phyloP scores from a whole-genome alignment of 768 basidiomycete species.

The Heimioporus sp. region DNA sequence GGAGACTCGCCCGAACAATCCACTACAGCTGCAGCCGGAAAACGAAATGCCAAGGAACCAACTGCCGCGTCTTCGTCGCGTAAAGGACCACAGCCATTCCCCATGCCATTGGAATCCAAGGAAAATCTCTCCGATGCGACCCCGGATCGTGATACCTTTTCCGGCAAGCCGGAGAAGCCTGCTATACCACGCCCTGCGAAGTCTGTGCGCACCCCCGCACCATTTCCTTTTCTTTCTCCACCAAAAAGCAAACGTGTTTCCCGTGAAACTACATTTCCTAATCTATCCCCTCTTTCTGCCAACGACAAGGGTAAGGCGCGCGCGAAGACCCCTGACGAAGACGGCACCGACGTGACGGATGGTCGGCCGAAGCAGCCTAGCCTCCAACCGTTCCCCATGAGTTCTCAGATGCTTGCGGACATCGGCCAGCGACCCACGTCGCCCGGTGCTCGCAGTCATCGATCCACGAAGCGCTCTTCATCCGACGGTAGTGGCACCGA shows the following conservation, averaged over 20 bases:
- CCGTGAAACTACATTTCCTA: conserved; percentile 18
- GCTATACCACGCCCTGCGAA: conserved; percentile 8
- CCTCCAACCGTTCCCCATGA: conserved; percentile 48
- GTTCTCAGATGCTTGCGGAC: conserved; percentile 40
- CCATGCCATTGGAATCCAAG: conserved; percentile 22
- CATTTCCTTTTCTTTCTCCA: conserved; percentile 23
- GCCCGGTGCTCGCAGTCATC: conserved; percentile 7
- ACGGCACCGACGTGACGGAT: background rate
- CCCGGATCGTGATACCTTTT: conserved; percentile 6
- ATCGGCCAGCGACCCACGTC: conserved; percentile 32
- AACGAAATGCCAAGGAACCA: conserved; percentile 11
- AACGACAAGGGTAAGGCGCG: conserved; percentile 19
- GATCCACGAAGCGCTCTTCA: conserved; percentile 28
- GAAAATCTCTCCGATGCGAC: conserved; percentile 16
- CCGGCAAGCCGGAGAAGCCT: conserved; percentile 11
- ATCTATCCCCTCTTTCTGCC: conserved; percentile 23
- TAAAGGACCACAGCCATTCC: conserved; percentile 23
- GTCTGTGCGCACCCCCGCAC: background rate
- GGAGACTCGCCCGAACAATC: conserved; percentile 7
- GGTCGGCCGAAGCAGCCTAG: background rate
- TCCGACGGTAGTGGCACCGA: conserved; percentile 32
- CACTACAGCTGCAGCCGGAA: background rate
- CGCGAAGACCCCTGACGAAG: conserved; percentile 2
- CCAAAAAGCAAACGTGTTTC: conserved; percentile 6
- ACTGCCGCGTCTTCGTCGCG: background rate